Percentiles rank a stretch among this genome's conserved stretches.
Conservation (phyloP, 441 rosid genomes). For the Omphalea diandra region DNA sequence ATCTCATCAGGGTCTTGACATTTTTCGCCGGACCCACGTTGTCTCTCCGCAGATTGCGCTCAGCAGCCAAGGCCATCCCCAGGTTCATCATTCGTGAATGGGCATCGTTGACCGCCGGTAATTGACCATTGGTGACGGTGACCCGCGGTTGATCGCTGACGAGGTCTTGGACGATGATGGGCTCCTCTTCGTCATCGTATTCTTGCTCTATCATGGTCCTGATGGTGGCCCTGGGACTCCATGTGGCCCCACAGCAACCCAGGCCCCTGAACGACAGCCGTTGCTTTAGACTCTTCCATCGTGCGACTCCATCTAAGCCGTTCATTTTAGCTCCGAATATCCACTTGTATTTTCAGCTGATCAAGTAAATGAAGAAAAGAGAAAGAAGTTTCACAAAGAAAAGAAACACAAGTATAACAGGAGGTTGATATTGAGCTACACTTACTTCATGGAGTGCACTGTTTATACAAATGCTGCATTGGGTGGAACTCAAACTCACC, state of each 20-base stretch:
- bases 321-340: slow-evolving; percentile 7
- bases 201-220: slow-evolving; percentile 22
- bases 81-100: slow-evolving; percentile 47
- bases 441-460: too few species aligned
- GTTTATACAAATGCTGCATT: too few species aligned
- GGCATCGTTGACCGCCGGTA: neutral
- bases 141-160: neutral
- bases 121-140: neutral
- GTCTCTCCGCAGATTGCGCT: slow-evolving; percentile 39
- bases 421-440: too few species aligned
- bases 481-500: too few species aligned
- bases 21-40: slow-evolving; percentile 19
- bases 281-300: slow-evolving; percentile 35
- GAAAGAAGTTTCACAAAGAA: neutral
- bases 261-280: slow-evolving; percentile 48
- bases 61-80: slow-evolving; percentile 57
- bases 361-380: neutral
- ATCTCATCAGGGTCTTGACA: slow-evolving; percentile 52
- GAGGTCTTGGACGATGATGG: slow-evolving; percentile 6
- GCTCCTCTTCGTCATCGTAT: slow-evolving; percentile 17
- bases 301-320: slow-evolving; percentile 20
- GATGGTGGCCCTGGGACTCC: slow-evolving; percentile 31
- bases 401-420: too few species aligned
- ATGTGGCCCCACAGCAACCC: slow-evolving; percentile 55
- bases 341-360: neutral